Conservation (phyloP, 148 eudicot species). For the Amaranthus palmeri region DNA sequence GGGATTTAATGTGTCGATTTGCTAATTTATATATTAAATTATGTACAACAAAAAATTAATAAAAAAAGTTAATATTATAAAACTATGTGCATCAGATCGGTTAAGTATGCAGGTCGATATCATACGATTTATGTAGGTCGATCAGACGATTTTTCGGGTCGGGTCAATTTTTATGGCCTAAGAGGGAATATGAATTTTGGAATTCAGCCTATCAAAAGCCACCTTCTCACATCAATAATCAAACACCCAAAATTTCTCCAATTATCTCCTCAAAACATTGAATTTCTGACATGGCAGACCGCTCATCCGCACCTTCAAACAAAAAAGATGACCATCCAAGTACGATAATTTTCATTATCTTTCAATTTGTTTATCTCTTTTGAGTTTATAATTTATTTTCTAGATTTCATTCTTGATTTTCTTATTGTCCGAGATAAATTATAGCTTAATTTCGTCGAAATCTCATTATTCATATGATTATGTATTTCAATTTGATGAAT, state of each 20-base stretch:
- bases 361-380: background rate
- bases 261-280: background rate
- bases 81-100: no score
- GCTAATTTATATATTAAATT: no score
- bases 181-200: no score
- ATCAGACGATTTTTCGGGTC: no score
- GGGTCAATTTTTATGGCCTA: background rate
- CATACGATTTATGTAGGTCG: no score
- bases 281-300: slow-evolving; percentile 11
- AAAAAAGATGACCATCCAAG: slow-evolving; percentile 13
- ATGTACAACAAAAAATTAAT: no score
- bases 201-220: no score
- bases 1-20: no score
- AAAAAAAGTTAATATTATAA: no score
- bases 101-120: no score
- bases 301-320: background rate
- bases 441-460: background rate
- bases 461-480: background rate
- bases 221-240: no score
- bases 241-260: background rate
- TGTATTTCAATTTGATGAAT: background rate
- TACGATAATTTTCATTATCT: background rate
- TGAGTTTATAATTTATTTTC: background rate
- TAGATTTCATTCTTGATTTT: background rate
- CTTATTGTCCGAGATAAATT: background rate